These are phyloP conservation scores for Blastobotrys ciferrii DNA, from an alignment of 1,139 yeast genomes.

Conservation along the genomic window DNA sequence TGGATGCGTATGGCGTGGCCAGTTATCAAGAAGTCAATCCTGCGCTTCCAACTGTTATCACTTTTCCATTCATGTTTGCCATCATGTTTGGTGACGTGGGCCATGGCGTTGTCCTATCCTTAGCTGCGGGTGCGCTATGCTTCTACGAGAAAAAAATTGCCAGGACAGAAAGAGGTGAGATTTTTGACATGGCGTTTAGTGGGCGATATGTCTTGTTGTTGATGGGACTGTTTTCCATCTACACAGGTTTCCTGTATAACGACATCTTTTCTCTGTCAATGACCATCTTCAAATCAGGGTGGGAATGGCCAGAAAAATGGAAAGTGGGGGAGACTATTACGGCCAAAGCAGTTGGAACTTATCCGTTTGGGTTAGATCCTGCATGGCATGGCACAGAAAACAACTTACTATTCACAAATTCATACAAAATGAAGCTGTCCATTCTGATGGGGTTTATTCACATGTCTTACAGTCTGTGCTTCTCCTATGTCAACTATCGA, in stretches of 20 bases:
- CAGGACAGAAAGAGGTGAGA: slow-evolving; percentile 78
- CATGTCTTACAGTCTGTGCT: slow-evolving; percentile 86
- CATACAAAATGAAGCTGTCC: slow-evolving; percentile 94
- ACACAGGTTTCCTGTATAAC: slow-evolving; percentile 89
- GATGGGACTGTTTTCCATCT: slow-evolving; percentile 92
- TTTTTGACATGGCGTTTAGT: slow-evolving; percentile 90
- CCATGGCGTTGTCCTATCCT: slow-evolving; percentile 77
- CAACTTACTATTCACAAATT: slow-evolving; percentile 82
- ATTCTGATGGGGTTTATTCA: slow-evolving; percentile 92
- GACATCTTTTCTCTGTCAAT: slow-evolving; percentile 89
- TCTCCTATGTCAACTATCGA: slow-evolving; percentile 77
- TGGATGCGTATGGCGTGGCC: slow-evolving; percentile 94
- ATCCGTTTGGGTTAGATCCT: slow-evolving; percentile 85
- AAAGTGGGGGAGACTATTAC: slow-evolving; percentile 58
- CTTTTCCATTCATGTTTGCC: slow-evolving; percentile 98
- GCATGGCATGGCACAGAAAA: slow-evolving; percentile 98
- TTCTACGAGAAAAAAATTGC: slow-evolving; percentile 64
- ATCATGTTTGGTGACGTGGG: slow-evolving; percentile 99
- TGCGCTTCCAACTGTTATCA: slow-evolving; percentile 88
- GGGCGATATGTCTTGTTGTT: slow-evolving; percentile 87
- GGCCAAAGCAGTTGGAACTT: slow-evolving; percentile 66
- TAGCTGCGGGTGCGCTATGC: slow-evolving; percentile 71
- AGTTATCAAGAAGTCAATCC: slow-evolving; percentile 95
- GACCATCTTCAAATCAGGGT: slow-evolving; percentile 81
- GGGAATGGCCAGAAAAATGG: slow-evolving; percentile 85